A percentile compares a stretch with the other conserved stretches of the same genome.
phyloP scores from a whole-genome alignment of 495 filamentous ascomycete species.

The Aspergillus asperescens region DNA sequence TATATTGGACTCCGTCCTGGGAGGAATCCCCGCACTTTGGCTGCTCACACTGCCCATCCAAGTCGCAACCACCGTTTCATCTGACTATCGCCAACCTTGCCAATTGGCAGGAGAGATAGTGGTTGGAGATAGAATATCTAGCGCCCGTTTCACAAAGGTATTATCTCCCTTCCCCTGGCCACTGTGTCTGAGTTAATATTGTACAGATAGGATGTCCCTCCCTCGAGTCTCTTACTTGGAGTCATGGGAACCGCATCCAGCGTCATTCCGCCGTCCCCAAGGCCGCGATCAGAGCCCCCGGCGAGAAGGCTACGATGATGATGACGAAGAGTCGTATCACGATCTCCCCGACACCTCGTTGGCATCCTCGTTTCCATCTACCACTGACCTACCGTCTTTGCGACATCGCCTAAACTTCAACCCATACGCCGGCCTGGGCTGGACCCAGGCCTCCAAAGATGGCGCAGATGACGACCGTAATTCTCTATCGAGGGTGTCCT shows the following conservation, averaged over 20 bases:
- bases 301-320: slow-evolving; percentile 22
- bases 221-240: slow-evolving; percentile 32
- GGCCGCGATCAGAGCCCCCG: slow-evolving; percentile 13
- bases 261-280: slow-evolving; percentile 26
- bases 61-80: neutral
- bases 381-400: slow-evolving; percentile 20
- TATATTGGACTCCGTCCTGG: neutral
- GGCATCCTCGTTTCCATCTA: slow-evolving; percentile 42
- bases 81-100: neutral
- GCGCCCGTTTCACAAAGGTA: neutral
- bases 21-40: neutral
- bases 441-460: slow-evolving; percentile 32
- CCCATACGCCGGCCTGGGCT: slow-evolving; percentile 40
- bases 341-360: slow-evolving; percentile 34
- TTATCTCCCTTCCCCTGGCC: neutral
- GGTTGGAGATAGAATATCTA: no score
- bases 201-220: slow-evolving; percentile 18
- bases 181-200: neutral
- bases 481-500: slow-evolving; percentile 22
- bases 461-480: slow-evolving; percentile 26
- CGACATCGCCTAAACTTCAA: slow-evolving; percentile 41
- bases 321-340: slow-evolving; percentile 27
- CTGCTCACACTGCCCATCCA: neutral
- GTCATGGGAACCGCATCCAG: slow-evolving; percentile 41
- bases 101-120: no score